phyloP scores from a whole-genome alignment of 306 rosid genomes.

The Macrotyloma uniflorum region DNA sequence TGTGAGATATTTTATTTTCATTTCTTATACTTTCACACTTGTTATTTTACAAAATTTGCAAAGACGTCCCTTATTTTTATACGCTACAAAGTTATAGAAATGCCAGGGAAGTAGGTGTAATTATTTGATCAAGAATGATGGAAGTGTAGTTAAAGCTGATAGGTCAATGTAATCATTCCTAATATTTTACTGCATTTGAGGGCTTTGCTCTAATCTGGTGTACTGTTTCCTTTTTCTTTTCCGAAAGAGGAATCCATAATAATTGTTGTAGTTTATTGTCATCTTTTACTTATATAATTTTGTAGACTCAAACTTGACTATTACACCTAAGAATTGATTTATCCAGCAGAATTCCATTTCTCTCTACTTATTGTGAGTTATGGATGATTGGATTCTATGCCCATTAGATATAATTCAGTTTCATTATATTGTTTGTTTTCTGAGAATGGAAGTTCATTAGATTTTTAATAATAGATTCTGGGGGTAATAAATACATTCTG shows the following conservation, averaged over 20 bases:
- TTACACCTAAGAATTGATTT: neutral
- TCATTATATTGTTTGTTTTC: neutral
- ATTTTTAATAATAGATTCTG: constrained; percentile 1
- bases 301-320: neutral
- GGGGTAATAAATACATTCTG: neutral
- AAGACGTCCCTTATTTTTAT: neutral
- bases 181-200: neutral
- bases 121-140: neutral
- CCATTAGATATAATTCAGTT: neutral
- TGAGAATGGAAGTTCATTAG: neutral
- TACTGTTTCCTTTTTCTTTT: neutral
- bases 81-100: neutral
- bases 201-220: neutral
- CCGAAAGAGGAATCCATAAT: neutral
- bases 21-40: neutral
- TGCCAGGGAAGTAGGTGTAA: neutral
- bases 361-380: neutral
- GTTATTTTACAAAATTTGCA: neutral
- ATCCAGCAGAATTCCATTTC: neutral
- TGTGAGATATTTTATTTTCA: too few relatives aligned
- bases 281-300: neutral
- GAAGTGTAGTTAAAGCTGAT: neutral
- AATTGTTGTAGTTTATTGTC: neutral
- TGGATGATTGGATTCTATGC: neutral
- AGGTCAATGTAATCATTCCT: neutral